A percentile compares a stretch with the other conserved stretches of the same genome.
phyloP scores from a whole-genome alignment of 192 early-diverging fungal genomes.

The Coemansia sp. region DNA sequence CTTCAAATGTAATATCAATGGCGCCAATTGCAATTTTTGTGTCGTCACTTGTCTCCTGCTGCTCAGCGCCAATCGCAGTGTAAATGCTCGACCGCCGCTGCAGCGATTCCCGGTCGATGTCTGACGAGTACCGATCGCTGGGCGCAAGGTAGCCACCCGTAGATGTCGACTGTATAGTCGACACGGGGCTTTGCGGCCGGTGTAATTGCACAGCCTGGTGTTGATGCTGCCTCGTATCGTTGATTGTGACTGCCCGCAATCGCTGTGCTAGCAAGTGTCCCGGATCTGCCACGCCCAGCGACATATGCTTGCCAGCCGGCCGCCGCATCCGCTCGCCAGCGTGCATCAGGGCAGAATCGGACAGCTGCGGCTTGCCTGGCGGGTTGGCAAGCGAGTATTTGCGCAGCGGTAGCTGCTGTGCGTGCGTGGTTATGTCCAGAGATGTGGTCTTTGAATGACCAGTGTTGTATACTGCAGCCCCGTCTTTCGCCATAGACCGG shows the following conservation, averaged over 20 bases:
- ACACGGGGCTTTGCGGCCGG: conserved; percentile 13
- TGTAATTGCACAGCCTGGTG: background rate
- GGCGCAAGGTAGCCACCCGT: background rate
- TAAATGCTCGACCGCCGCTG: conserved; percentile 4
- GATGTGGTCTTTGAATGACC: conserved; percentile 18
- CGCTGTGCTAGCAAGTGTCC: conserved; percentile 3
- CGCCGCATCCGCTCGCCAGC: background rate
- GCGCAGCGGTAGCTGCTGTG: background rate
- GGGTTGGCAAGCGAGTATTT: conserved; percentile 10
- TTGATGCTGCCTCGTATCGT: no score
- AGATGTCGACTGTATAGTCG: conserved; percentile 12
- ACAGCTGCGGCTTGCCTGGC: background rate
- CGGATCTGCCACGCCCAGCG: background rate
- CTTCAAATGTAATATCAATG: conserved; percentile 34
- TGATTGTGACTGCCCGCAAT: conserved; percentile 22
- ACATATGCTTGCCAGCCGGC: background rate
- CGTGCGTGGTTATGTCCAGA: conserved; percentile 10
- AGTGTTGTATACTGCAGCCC: background rate
- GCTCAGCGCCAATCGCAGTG: background rate
- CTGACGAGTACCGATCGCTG: background rate
- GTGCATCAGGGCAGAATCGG: background rate
- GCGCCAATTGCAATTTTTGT: conserved; percentile 1
- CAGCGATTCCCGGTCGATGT: conserved; percentile 5
- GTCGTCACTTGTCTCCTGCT: background rate
- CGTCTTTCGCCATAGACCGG: background rate